Evolutionary conservation across 2,329 filamentous ascomycete species (phyloP).

Genomic region (Elsinoe fawcettii): DNA sequence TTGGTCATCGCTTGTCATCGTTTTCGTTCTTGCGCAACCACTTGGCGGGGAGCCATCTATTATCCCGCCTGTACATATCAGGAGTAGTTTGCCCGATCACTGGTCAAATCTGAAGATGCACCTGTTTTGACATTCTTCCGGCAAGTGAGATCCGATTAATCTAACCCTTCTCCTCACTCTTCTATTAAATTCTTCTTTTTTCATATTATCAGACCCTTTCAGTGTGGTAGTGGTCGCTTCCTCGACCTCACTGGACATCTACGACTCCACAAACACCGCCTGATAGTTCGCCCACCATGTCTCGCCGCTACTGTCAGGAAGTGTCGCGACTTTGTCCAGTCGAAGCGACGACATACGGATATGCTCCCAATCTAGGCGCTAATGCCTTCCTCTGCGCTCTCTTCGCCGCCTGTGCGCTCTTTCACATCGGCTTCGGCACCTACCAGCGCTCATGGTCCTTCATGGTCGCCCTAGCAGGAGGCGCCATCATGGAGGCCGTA

Average conservation of each 20-base stretch:
- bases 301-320: slow-evolving; percentile 4
- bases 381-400: slow-evolving; percentile 35
- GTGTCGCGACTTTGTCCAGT: slow-evolving; percentile 7
- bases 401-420: slow-evolving; percentile 30
- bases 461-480: slow-evolving; percentile 34
- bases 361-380: slow-evolving; percentile 32
- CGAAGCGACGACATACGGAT: slow-evolving; percentile 32
- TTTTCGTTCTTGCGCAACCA: neutral
- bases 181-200: slow-evolving; percentile 14
- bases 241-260: neutral
- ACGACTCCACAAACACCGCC: neutral
- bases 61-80: neutral
- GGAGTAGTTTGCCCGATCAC: neutral
- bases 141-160: slow-evolving; percentile 12
- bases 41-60: neutral
- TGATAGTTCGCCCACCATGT: slow-evolving; percentile 12
- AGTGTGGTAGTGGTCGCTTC: too few species aligned
- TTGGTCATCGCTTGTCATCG: slow-evolving; percentile 5
- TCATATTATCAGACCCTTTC: too few species aligned
- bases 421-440: slow-evolving; percentile 30
- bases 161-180: neutral
- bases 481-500: slow-evolving; percentile 35
- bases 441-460: slow-evolving; percentile 34
- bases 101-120: neutral
- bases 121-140: neutral